Evolutionary conservation across 768 basidiomycete species (phyloP), one percentile per base, ranked within the genome.

Genomic region (Boletales sp.): DNA sequence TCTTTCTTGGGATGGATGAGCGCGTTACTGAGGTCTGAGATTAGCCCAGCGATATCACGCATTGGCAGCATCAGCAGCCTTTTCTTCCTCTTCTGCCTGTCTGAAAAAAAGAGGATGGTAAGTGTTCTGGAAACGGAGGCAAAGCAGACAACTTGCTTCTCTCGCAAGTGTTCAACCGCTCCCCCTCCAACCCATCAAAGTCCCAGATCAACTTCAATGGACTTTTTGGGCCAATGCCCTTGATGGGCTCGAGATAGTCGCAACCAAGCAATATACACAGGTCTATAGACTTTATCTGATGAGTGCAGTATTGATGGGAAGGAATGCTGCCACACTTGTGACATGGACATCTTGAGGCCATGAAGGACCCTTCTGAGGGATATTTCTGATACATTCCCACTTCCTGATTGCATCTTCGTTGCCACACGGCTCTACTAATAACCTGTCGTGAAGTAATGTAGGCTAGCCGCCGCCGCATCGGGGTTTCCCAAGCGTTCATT

Each of bases 171-270:
- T 50, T 84, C 80, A 32, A 97, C 72, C 34, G 97, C 86, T 3
- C n/a, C n/a, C 74, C 78, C 40, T 76, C 80, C 17, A 99, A 76
- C 10, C 77, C 75, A 10, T 84, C 84, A 51, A 90, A 73, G 62
- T 99, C 95, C 54, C 88, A 76, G 38, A 98, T 78, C 31, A 97
- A 79, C 70, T 98, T 99, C 44, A 97, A 74, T 4, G 95, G 97
- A 14, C 86, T 92, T 67, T 97, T 97, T 14, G 97, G 94, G 24
- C 97, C 97, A 37, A 99, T 74, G 3, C 97, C 97, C 68, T 85
- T 94, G 65, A 97, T 93, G 17, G 97, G 97, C 66, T 99, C 97
- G 50, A 99, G 84, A 69, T 99, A 99, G 64, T 99, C 97, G 52
- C 97, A 99, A 6, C 97, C 97, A 35, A 98, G 83, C 10, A 99